These are phyloP conservation scores for Pinus albicaulis DNA, from an alignment of 75 land plant species.

Conservation along the genomic window DNA sequence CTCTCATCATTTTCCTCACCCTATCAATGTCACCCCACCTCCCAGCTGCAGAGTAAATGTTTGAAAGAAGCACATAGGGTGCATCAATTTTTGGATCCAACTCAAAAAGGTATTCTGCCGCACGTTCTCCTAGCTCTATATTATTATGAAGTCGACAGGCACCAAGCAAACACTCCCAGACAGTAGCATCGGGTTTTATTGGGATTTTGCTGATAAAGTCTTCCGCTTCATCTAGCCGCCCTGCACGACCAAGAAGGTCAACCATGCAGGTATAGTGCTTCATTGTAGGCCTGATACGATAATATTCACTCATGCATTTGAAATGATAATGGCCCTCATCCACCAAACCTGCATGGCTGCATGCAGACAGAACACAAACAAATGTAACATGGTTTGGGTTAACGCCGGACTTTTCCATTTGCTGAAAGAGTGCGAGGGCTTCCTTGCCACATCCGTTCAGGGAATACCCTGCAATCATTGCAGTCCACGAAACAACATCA, in stretches of 20 bases:
- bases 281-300: not conserved
- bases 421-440: not conserved
- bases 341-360: not conserved
- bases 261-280: slow-evolving; percentile 2
- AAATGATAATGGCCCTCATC: not conserved
- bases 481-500: slow-evolving; percentile 16
- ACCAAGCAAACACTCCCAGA: slow-evolving; percentile 10
- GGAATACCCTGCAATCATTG: slow-evolving; percentile 10
- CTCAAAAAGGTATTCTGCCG: not conserved
- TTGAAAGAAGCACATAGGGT: not conserved
- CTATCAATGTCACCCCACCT: not conserved
- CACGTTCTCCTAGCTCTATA: not conserved
- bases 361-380: not conserved
- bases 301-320: slow-evolving; percentile 6
- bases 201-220: not conserved
- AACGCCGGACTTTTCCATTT: not conserved
- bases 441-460: not conserved
- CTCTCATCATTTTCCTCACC: not conserved
- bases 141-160: not conserved
- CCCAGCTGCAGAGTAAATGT: not conserved
- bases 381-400: not conserved
- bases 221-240: slow-evolving; percentile 9
- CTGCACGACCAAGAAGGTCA: slow-evolving; percentile 12
- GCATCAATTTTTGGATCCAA: not conserved
- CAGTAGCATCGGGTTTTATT: not conserved